Evolutionary conservation across 73 alveolate species (phyloP).

Genomic region (Symbiodinium pilosum): DNA sequence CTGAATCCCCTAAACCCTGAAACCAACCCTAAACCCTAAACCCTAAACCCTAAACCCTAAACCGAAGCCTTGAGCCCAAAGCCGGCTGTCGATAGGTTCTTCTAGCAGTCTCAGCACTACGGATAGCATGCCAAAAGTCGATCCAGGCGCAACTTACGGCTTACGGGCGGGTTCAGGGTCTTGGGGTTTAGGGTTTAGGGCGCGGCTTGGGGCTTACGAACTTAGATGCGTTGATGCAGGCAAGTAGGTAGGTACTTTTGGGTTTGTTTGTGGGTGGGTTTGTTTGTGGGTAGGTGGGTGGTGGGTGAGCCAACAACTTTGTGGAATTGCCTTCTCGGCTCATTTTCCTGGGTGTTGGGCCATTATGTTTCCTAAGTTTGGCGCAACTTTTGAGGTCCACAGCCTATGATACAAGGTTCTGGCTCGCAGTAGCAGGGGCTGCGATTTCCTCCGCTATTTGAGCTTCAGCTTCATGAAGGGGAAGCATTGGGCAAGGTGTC

Average conservation of each 20-base stretch:
- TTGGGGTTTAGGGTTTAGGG: neutral
- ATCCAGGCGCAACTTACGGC: neutral
- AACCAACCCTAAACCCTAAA: neutral
- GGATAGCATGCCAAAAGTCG: neutral
- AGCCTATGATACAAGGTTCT: too few species aligned
- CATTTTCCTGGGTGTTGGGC: neutral
- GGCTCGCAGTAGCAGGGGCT: too few species aligned
- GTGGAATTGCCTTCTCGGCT: too few species aligned
- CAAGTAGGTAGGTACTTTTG: too few species aligned
- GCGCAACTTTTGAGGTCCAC: too few species aligned
- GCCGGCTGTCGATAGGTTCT: neutral
- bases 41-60: neutral
- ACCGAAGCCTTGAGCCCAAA: too few species aligned
- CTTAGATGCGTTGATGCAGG: neutral
- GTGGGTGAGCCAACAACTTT: too few species aligned
- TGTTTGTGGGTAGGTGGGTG: too few species aligned
- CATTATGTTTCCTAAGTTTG: neutral
- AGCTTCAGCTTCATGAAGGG: too few species aligned
- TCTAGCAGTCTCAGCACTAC: conserved; percentile 7
- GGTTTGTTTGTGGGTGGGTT: too few species aligned
- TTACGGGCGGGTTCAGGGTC: neutral
- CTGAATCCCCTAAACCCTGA: neutral
- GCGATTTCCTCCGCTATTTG: too few species aligned
- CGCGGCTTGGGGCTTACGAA: neutral
- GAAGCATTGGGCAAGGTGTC: too few species aligned